Conservation (phyloP, 164 flowering plant species). For the Amborella trichopoda region DNA sequence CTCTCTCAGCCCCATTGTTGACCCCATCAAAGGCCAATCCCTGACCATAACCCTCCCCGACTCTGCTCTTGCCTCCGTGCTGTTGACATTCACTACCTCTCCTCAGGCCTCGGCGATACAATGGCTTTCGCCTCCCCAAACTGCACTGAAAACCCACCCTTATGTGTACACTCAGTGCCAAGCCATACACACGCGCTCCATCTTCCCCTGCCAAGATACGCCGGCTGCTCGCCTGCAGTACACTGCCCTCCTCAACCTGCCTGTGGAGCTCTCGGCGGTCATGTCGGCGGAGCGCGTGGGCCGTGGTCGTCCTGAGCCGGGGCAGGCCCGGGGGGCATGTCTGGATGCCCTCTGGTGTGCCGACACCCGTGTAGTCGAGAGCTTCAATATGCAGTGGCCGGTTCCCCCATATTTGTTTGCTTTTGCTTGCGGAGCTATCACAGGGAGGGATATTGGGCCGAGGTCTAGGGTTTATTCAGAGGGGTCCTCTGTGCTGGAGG, state of each 20-base stretch:
- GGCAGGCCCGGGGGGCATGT: slow-evolving; percentile 27
- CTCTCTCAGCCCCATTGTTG: slow-evolving; percentile 17
- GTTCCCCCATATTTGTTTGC: slow-evolving; percentile 91
- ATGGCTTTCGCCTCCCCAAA: slow-evolving; percentile 83
- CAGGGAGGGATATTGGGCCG: slow-evolving; percentile 71
- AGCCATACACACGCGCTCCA: slow-evolving; percentile 76
- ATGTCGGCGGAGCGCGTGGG: slow-evolving; percentile 68
- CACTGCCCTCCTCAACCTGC: slow-evolving; percentile 57
- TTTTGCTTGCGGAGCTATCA: slow-evolving; percentile 77
- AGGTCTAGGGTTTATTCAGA: slow-evolving; percentile 82
- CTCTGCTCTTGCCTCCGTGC: slow-evolving; percentile 30
- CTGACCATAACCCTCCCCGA: slow-evolving; percentile 33
- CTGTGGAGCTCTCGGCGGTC: slow-evolving; percentile 56
- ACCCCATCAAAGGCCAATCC: slow-evolving; percentile 53
- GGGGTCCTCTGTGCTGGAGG: slow-evolving; percentile 46
- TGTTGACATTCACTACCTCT: slow-evolving; percentile 37
- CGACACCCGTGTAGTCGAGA: slow-evolving; percentile 78
- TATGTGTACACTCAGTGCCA: slow-evolving; percentile 95
- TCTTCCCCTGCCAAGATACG: slow-evolving; percentile 96
- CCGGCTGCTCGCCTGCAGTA: slow-evolving; percentile 69
- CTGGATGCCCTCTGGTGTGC: slow-evolving; percentile 59
- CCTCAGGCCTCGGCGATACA: slow-evolving; percentile 81
- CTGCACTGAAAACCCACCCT: slow-evolving; percentile 44
- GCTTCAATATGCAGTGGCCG: slow-evolving; percentile 83
- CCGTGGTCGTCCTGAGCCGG: slow-evolving; percentile 37